A percentile compares a stretch with the other conserved stretches of the same genome.
Conservation (phyloP, 2,329 filamentous ascomycete species). For the Aspergillus puulaauensis region DNA sequence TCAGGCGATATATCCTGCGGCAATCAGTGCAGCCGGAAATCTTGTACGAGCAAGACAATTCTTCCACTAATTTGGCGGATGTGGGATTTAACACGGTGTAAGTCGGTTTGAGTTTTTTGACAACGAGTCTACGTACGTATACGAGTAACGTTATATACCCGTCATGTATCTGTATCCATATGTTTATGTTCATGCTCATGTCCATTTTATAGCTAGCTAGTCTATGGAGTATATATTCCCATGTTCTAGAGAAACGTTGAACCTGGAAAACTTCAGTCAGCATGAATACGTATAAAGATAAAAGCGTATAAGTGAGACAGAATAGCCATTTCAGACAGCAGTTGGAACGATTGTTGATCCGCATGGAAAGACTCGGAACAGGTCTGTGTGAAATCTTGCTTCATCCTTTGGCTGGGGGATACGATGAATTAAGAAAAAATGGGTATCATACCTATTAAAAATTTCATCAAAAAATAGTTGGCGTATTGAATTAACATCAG, state of each 20-base stretch:
- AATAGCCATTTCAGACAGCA: conserved; percentile 46
- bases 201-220: not conserved
- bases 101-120: not conserved
- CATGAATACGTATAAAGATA: not conserved
- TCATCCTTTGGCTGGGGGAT: conserved; percentile 49
- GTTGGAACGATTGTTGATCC: conserved; percentile 47
- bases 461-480: no score
- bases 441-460: conserved; percentile 2
- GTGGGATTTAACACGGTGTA: conserved; percentile 23
- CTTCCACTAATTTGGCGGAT: conserved; percentile 17
- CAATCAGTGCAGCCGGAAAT: conserved; percentile 41
- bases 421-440: not conserved
- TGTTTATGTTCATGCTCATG: not conserved
- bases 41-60: conserved; percentile 37
- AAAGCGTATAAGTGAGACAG: conserved; percentile 9
- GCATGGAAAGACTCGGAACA: conserved; percentile 68
- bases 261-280: not conserved
- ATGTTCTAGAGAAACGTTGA: not conserved
- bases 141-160: conserved; percentile 7
- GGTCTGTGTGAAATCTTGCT: conserved; percentile 55
- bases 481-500: not conserved
- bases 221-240: not conserved
- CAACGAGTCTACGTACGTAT: not conserved
- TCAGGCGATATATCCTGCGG: conserved; percentile 35
- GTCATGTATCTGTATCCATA: conserved; percentile 2